Conservation (phyloP, 805 yeast genomes). For the Wickerhamiella dianesei region DNA sequence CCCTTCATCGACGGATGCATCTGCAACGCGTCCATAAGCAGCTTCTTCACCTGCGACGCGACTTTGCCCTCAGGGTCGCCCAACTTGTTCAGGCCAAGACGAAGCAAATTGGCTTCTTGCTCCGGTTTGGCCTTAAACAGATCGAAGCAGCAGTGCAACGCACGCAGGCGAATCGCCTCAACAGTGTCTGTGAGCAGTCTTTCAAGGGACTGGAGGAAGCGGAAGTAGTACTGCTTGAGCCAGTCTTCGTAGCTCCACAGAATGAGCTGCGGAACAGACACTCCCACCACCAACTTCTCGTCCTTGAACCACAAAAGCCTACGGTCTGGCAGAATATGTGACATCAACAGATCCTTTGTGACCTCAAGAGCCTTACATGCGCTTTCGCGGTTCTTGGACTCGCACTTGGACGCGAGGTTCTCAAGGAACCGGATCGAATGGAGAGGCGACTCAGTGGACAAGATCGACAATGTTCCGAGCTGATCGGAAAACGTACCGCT, state of each 20-base stretch:
- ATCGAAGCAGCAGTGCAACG: constrained; percentile 64
- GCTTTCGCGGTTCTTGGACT: constrained; percentile 85
- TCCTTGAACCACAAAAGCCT: constrained; percentile 68
- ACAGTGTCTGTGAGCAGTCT: constrained; percentile 80
- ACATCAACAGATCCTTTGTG: constrained; percentile 74
- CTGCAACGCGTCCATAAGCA: constrained; percentile 66
- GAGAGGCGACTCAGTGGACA: constrained; percentile 88
- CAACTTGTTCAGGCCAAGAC: constrained; percentile 81
- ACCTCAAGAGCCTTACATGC: constrained; percentile 85
- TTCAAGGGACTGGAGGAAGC: constrained; percentile 65
- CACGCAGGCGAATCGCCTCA: constrained; percentile 68
- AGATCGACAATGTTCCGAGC: constrained; percentile 81
- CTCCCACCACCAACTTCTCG: constrained; percentile 39
- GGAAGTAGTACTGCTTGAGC: constrained; percentile 62
- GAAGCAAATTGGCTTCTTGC: constrained; percentile 82
- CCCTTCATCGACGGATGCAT: constrained; percentile 93
- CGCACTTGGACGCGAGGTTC: constrained; percentile 61
- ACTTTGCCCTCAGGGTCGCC: constrained; percentile 91
- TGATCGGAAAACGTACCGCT: constrained; percentile 93
- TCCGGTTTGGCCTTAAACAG: constrained; percentile 79
- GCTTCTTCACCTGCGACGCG: constrained; percentile 74
- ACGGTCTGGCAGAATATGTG: constrained; percentile 70
- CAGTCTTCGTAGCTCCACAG: constrained; percentile 81
- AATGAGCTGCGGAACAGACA: constrained; percentile 46
- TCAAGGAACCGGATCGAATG: constrained; percentile 79